Conservation (phyloP, 257 asterid species). For the Nicotiana benthamiana region DNA sequence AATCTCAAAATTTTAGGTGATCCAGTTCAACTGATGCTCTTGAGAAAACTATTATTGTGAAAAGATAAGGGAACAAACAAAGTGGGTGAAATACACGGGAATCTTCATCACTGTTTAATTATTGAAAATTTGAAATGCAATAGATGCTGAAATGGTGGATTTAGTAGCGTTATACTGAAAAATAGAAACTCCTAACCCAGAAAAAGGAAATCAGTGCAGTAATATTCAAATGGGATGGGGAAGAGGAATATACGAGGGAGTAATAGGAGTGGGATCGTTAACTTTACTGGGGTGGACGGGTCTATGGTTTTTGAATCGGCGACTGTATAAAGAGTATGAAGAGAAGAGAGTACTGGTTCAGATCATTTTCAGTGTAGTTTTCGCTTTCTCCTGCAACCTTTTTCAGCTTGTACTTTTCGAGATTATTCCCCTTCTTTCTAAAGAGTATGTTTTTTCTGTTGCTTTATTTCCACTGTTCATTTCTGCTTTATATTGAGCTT, state of each 20-base stretch:
- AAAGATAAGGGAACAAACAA: too few species aligned
- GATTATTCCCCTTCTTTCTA: constrained; percentile 83
- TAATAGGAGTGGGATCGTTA: constrained; percentile 70
- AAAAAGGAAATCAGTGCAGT: background rate
- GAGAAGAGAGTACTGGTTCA: constrained; percentile 92
- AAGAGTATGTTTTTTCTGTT: constrained; percentile 38
- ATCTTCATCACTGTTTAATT: too few species aligned
- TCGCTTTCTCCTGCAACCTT: constrained; percentile 93
- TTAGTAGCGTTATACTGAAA: background rate
- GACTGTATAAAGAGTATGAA: constrained; percentile 94
- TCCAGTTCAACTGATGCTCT: background rate
- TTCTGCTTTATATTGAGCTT: background rate
- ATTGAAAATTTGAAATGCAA: too few species aligned
- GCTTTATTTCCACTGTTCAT: background rate
- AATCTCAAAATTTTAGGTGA: too few species aligned
- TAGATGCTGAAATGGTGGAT: background rate
- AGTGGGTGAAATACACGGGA: too few species aligned
- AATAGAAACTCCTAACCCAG: background rate
- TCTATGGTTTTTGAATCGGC: constrained; percentile 82
- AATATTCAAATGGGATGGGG: constrained; percentile 70
- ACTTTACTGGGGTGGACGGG: constrained; percentile 85
- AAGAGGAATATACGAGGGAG: constrained; percentile 55
- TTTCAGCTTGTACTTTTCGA: constrained; percentile 93
- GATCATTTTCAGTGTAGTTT: constrained; percentile 92
- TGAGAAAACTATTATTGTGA: too few species aligned